phyloP scores from a whole-genome alignment of 169 alveolate species.

The Plasmodium fragile region DNA sequence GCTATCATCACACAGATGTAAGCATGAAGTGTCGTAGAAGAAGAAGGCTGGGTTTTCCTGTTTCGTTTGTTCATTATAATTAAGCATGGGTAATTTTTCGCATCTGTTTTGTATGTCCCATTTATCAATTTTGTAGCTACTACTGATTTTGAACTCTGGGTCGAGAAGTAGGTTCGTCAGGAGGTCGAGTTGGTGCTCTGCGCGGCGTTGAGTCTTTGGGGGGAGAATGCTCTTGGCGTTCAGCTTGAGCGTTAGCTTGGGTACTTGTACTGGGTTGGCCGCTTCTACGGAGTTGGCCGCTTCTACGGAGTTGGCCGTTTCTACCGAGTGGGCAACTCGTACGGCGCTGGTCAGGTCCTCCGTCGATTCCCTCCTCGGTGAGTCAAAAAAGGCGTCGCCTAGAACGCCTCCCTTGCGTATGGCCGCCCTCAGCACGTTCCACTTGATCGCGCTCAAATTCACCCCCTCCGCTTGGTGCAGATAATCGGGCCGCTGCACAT shows the following conservation, averaged over 20 bases:
- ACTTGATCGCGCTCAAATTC: neutral
- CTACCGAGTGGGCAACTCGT: neutral
- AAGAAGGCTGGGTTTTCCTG: slow-evolving; percentile 2
- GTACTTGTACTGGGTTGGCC: neutral
- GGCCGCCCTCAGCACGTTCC: neutral
- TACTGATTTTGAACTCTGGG: neutral
- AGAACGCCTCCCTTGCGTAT: neutral
- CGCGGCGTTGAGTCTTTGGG: neutral
- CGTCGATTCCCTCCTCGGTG: neutral
- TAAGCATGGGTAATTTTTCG: neutral
- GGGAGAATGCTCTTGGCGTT: neutral
- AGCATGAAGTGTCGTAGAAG: slow-evolving; percentile 24
- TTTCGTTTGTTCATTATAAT: neutral
- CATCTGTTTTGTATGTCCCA: slow-evolving; percentile 28
- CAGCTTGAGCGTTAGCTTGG: neutral
- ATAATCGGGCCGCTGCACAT: neutral
- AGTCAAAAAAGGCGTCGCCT: neutral
- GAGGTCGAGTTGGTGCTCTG: neutral
- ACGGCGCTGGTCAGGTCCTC: neutral
- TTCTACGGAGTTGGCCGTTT: neutral
- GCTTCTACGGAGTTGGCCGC: neutral
- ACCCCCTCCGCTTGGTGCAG: neutral
- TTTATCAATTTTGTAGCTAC: neutral
- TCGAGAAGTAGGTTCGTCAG: neutral
- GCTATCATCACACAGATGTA: slow-evolving; percentile 47